A percentile compares a stretch with the other conserved stretches of the same genome.
phyloP scores from a whole-genome alignment of 2,329 filamentous ascomycete genomes.

The Pleurostoma richardsiae region DNA sequence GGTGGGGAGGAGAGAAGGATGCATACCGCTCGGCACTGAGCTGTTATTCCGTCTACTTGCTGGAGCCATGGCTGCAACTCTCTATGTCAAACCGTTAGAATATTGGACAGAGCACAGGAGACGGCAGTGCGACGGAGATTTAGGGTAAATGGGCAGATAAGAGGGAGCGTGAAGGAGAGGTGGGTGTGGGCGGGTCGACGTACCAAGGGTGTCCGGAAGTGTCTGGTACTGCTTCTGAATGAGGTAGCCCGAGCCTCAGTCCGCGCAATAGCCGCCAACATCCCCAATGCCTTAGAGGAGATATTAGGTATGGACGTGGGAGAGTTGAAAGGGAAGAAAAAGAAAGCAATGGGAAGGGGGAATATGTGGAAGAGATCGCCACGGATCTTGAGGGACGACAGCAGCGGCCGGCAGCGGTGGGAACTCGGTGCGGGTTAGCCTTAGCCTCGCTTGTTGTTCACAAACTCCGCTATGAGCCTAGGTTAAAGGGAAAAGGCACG shows the following conservation, averaged over 20 bases:
- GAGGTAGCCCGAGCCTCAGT: conserved; percentile 28
- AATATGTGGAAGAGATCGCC: not conserved
- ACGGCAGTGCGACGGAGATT: not conserved
- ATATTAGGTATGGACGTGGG: not conserved
- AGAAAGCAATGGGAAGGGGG: not conserved
- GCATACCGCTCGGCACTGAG: conserved; percentile 48
- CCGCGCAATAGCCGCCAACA: conserved; percentile 28
- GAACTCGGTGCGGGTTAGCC: too few relatives aligned
- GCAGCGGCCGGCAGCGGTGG: too few relatives aligned
- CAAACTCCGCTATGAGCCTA: too few relatives aligned
- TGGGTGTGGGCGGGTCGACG: conserved; percentile 5
- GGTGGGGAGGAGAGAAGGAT: not conserved
- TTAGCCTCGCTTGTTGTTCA: too few relatives aligned
- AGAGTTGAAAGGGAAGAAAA: conserved; percentile 1
- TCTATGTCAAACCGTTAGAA: conserved; percentile 6
- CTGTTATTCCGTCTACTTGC: conserved; percentile 50
- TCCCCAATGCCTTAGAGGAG: conserved; percentile 14
- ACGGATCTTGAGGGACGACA: too few relatives aligned
- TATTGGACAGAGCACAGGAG: conserved; percentile 2
- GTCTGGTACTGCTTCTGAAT: conserved; percentile 18
- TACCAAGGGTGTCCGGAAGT: conserved; percentile 18
- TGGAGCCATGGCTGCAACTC: conserved; percentile 42
- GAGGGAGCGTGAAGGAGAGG: not conserved
- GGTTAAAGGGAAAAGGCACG: too few relatives aligned
- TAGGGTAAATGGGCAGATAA: not conserved